Evolutionary conservation across 768 basidiomycete species (phyloP), one percentile per base, ranked within the genome.

Genomic region (Calocybe indica): DNA sequence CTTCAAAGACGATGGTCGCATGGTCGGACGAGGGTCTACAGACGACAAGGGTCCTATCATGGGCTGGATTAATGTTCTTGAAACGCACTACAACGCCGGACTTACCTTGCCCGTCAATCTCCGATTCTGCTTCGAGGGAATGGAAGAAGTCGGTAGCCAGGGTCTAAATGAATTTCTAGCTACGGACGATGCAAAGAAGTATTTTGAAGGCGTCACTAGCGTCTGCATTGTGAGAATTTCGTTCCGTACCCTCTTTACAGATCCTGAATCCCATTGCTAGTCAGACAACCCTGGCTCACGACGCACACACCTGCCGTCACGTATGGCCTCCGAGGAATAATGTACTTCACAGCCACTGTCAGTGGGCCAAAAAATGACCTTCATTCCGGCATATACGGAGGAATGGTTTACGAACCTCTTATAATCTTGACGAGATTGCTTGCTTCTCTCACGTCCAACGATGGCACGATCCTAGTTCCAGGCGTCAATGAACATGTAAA

Each of bases 131-230:
- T 93, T 98, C 57, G 95, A 98, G 64, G 94, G 89, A 4, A 98
- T 96, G 94, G 95, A 98, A 64, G 95, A 98, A 71, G 85, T 77
- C 52, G 94, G 93, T 5, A 89, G 86, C 37, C 88, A 90, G 55
- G 92, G 93, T 1, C 75, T 97, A 9, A 93, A 96, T 57, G 88
- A 89, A 32, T 22, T 22, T 22, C 79, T 95, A 38, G 90, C 97
- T 52, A 66, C 74, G 51, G 71, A 72, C 40, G 93, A 96, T 71
- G 79, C 81, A 8, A 70, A 77, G 37, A 73, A 77, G 40, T 96
- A 83, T 77, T 94, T 96, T 66, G 76, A 85, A 36, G 89, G 85
- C 5, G 85, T 92, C 15, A 92, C 96, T 57, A 88, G 86, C 55
- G 87, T 94, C 47, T 98, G 95, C 75, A 97, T 97, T 58, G 87